Evolutionary conservation across 1,284 basidiomycete species (phyloP), one percentile per base, ranked within the genome.

Genomic region (Cutaneotrichosporon sp.): DNA sequence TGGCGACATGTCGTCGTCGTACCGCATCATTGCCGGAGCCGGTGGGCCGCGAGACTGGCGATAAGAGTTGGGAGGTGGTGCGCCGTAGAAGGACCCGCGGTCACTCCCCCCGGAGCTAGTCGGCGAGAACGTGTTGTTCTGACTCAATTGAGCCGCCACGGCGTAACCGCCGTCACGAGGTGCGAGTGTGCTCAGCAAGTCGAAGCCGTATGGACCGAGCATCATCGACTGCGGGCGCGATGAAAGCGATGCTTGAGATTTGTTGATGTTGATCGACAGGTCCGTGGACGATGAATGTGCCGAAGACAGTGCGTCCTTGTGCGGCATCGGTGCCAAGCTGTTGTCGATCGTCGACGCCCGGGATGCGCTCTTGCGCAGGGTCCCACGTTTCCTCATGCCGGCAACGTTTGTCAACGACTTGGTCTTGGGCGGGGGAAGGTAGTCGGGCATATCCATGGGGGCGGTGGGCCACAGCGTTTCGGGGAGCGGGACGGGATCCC

Each of bases 101-200:
- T 74, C 59, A 46, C 70, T 24, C 66, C 63, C 66, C 60, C 45
- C 67, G 57, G 33, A 73, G 56, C 49, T 56, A 5, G 42, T 38
- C 5, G 51, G 59, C 24, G 56, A 56, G 24, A 58, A 49, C 25
- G 33, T 34, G 31, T 63, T 64, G 52, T 70, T 69, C 3, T 49
- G 38, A 29, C 68, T 72, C 60, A 79, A 69, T 60, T 68, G 65
- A 7, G 79, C 79, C 4, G 79, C 79, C 36, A 80, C 67, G 0
- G 79, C 79, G 66, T 80, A 80, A 10, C 79, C 79, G 22, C 79
- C 79, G 59, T 80, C 79, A 38, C 77, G 67, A 8, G 77, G 77
- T 10, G 73, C 76, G 2, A 79, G 63, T n/a, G 65, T 69, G 29
- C 64, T 68, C 16, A 79, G 52, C 54, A 78, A 72, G 55, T 79